phyloP scores from a whole-genome alignment of 2,329 filamentous ascomycete species.

The Paradendryphiella salina region DNA sequence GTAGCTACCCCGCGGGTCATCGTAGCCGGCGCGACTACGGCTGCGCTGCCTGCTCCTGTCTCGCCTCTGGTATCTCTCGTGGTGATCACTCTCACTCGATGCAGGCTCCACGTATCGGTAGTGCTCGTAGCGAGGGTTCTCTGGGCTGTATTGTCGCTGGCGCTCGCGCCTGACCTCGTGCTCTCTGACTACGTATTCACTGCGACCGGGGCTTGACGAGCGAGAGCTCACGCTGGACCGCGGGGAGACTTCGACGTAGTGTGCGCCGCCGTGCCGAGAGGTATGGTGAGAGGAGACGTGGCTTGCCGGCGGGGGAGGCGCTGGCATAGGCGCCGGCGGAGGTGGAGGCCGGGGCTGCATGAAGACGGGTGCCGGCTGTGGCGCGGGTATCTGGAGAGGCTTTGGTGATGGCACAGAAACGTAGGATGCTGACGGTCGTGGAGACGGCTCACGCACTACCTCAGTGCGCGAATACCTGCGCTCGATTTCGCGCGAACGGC shows the following conservation, averaged over 20 bases:
- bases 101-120: conserved; percentile 53
- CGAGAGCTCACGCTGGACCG: conserved; percentile 40
- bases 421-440: conserved; percentile 37
- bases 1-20: conserved; percentile 33
- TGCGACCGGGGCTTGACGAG: conserved; percentile 36
- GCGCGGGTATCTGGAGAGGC: conserved; percentile 44
- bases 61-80: conserved; percentile 29
- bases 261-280: conserved; percentile 28
- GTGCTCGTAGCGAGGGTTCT: conserved; percentile 49
- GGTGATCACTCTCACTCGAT: conserved; percentile 37
- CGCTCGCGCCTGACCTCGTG: conserved; percentile 50
- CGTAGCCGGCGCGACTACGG: conserved; percentile 36
- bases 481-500: conserved; percentile 23
- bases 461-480: conserved; percentile 40
- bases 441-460: conserved; percentile 35
- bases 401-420: conserved; percentile 39
- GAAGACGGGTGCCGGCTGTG: conserved; percentile 49
- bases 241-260: conserved; percentile 53
- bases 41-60: conserved; percentile 36
- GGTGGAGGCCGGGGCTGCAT: conserved; percentile 43
- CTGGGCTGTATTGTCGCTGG: conserved; percentile 44
- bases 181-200: conserved; percentile 51
- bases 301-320: conserved; percentile 32
- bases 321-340: conserved; percentile 38
- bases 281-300: conserved; percentile 19